These are phyloP conservation scores for Neoboletus subvelutipes DNA, from an alignment of 768 basidiomycete species.

Conservation along the genomic window DNA sequence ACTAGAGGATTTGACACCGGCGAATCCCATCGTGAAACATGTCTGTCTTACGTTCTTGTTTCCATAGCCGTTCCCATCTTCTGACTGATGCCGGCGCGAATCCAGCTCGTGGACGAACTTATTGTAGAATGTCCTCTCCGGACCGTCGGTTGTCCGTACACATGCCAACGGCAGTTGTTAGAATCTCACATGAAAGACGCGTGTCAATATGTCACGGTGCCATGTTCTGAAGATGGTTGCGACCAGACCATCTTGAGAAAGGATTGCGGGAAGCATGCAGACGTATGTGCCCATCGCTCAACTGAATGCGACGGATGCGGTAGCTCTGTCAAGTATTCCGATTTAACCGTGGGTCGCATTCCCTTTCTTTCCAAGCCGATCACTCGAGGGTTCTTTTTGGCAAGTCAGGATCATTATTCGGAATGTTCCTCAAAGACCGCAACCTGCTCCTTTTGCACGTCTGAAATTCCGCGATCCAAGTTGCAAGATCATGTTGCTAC, in stretches of 20 bases:
- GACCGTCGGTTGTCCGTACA: conserved; percentile 56
- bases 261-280: conserved; percentile 44
- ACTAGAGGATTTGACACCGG: conserved; percentile 56
- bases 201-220: conserved; percentile 57
- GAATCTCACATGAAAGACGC: conserved; percentile 57
- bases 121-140: conserved; percentile 68
- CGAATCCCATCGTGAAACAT: conserved; percentile 75
- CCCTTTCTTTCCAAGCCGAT: conserved; percentile 1
- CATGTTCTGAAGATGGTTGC: conserved; percentile 51
- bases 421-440: conserved; percentile 39
- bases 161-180: conserved; percentile 67
- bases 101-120: conserved; percentile 81
- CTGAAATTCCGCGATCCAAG: conserved; percentile 36
- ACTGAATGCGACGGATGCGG: conserved; percentile 43
- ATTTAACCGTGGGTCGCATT: conserved; percentile 38
- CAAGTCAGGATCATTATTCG: conserved; percentile 37
- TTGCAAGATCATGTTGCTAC: conserved; percentile 34
- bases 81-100: conserved; percentile 7
- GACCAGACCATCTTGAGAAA: conserved; percentile 42
- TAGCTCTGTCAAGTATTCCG: conserved; percentile 31
- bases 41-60: conserved; percentile 19
- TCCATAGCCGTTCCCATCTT: conserved; percentile 1
- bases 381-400: conserved; percentile 5
- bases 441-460: conserved; percentile 42
- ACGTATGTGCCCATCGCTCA: conserved; percentile 37